Evolutionary conservation across 2,329 filamentous ascomycete species (phyloP), one percentile per base, ranked within the genome.

Genomic region (Exophiala bonariae): DNA sequence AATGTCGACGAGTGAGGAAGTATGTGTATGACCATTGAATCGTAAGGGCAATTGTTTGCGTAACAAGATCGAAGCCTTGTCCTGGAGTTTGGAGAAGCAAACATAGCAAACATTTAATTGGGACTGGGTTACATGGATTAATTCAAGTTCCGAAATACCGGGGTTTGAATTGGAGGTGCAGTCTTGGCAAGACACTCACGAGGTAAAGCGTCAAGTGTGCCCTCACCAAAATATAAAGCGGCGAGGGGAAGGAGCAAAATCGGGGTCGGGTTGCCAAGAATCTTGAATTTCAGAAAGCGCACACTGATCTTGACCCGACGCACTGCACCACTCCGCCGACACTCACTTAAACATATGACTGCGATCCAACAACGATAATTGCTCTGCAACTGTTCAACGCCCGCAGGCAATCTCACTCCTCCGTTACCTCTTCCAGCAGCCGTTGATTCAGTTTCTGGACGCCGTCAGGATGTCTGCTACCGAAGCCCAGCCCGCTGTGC

Each of bases 401-500:
- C 23, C 23, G 38, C 44, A 28, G 38, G 26, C 37, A 40, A 19
- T 41, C 23, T 47, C 23, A 30, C 36, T 16, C 31, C 44, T 14
- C 14, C 37, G 16, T 26, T 26, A 22, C 35, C 44, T 40, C 36
- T 20, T 17, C 44, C 35, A 37, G 35, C 19, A 37, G 19, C 35
- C 35, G 35, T 37, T 37, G 19, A 37, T 8, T 37, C 35, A 41
- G 31, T 33, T 37, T 41, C 44, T 38, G 26, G 48, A 39, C 37
- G 45, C 48, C 41, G 68, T 68, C 70, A 75, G 76, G 70, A 80
- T 79, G 81, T 76, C 75, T 73, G 75, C 66, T 59, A 63, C 64
- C 59, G 66, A 67, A 65, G 69, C 59, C 42, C 59, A 58, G 41
- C 48, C 55, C 49, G 41, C 66, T 64, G 79, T 82, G 78, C 88